These are phyloP conservation scores for Chrysoporthe puriensis DNA, from an alignment of 2,329 filamentous ascomycete species.

Conservation along the genomic window DNA sequence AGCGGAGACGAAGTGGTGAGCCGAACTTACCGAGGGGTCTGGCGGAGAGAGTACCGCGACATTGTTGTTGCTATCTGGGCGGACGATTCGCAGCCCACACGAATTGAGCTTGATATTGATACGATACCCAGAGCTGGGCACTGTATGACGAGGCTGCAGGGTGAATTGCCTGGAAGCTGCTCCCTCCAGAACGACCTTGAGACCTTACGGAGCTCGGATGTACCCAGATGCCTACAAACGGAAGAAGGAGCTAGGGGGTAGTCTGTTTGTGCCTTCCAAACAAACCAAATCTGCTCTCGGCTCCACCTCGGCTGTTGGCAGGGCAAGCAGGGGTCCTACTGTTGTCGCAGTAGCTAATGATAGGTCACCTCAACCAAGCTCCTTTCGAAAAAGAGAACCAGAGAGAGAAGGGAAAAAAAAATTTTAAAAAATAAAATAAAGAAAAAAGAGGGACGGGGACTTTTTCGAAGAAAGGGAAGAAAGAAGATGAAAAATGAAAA, in stretches of 20 bases:
- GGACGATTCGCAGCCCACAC: not conserved
- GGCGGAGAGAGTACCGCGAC: conserved; percentile 2
- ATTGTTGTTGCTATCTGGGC: not conserved
- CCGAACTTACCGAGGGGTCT: not conserved
- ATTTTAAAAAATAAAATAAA: not conserved
- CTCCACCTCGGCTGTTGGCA: conserved; percentile 13
- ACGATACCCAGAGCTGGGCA: not conserved
- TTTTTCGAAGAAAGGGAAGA: not conserved
- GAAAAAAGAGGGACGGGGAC: not conserved
- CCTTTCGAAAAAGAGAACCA: not conserved
- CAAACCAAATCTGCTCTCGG: conserved; percentile 1
- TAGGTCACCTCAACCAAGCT: not conserved
- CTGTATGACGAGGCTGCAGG: not conserved
- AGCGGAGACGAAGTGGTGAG: not conserved
- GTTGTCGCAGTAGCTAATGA: not conserved
- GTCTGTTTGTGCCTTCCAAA: not conserved
- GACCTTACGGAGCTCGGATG: not conserved
- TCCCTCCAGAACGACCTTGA: not conserved
- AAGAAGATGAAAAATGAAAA: not conserved
- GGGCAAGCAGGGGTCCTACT: not conserved
- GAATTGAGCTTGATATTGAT: not conserved
- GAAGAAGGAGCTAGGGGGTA: not conserved
- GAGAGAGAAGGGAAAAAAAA: not conserved
- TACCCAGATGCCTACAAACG: not conserved
- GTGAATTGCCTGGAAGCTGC: not conserved